Base-by-base conservation (phyloP, 2,329 filamentous ascomycete species). In the Gyromitra esculenta region DNA sequence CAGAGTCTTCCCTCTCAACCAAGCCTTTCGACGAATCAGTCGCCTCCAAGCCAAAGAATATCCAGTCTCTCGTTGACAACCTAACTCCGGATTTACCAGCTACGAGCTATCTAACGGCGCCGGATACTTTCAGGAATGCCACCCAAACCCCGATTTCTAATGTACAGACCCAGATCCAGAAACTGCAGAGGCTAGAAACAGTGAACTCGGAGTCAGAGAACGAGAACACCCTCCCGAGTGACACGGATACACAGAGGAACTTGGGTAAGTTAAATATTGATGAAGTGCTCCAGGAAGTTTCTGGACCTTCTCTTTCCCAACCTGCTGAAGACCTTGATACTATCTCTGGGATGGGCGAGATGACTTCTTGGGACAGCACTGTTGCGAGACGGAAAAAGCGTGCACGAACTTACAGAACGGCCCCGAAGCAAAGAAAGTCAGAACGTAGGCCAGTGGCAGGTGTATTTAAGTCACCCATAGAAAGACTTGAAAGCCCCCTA, bases 271-370 rank as follows among this genome's bases (percentile, higher is more conserved):
- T 52, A 5, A 37, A 65, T 37, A 43, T 18, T 9, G 9, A 63
- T 11, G 43, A 35, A 25, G 54, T 48, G 4, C 41, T 74, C 18
- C 63, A 74, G 31, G 71, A 60, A 37, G 63, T 69, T 31, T 69
- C 71, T 57, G 41, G 56, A 2, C 25, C 43, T 39, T 45, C 63
- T 2, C 39, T 66, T 39, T 18, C 67, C 21, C 68, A 64, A 2
- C 48, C 39, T 0, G 41, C 56, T 15, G 57, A 66, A 39, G 64
- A 69, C 35, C 60, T 50, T 13, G 52, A 68, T 25, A 68, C 73
- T 25, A 50, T 68, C 74, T 72, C 65, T 1, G 59, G 66, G 21
- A 39, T 62, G 37, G 69, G 67, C 15, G 67, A 73, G 67, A 64
- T 75, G 52, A 11, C 35, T 57, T 45, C 63, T 35, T 69, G 67